phyloP scores from a whole-genome alignment of 441 rosid genomes.

The Iberis amara region DNA sequence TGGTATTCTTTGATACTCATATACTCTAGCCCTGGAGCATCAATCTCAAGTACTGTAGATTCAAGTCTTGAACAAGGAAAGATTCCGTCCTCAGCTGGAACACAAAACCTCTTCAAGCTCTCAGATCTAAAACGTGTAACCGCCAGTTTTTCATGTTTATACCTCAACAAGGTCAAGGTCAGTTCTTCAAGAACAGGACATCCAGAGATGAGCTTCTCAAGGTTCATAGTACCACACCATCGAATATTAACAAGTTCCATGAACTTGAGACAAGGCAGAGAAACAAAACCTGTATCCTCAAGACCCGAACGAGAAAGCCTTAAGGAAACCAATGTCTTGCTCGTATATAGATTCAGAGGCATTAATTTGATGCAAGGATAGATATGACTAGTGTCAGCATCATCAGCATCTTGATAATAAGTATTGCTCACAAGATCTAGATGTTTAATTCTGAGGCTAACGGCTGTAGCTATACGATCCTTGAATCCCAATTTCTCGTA shows the following conservation, averaged over 20 bases:
- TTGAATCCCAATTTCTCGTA: neutral
- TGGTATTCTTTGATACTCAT: no score
- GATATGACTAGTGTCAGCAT: no score
- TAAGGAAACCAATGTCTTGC: conserved; percentile 8
- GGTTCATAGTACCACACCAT: neutral
- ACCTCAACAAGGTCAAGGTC: neutral
- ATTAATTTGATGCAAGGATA: neutral
- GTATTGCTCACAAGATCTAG: neutral
- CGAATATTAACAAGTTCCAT: neutral
- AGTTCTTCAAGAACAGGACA: conserved; percentile 16
- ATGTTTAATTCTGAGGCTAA: neutral
- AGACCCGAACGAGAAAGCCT: neutral
- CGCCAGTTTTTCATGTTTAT: neutral
- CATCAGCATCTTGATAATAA: neutral
- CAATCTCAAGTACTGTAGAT: no score
- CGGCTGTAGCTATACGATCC: neutral
- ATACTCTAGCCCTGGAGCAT: no score
- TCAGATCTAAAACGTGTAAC: neutral
- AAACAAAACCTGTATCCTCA: neutral
- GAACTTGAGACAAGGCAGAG: conserved; percentile 12
- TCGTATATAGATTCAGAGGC: conserved; percentile 5
- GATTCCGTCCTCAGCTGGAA: neutral
- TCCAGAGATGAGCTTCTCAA: conserved; percentile 1
- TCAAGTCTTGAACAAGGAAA: no score
- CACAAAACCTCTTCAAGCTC: neutral